Percentiles rank a stretch among this genome's conserved stretches.
Evolutionary conservation across 805 yeast genomes (phyloP).

Genomic region (Dipodascopsis uninucleata): DNA sequence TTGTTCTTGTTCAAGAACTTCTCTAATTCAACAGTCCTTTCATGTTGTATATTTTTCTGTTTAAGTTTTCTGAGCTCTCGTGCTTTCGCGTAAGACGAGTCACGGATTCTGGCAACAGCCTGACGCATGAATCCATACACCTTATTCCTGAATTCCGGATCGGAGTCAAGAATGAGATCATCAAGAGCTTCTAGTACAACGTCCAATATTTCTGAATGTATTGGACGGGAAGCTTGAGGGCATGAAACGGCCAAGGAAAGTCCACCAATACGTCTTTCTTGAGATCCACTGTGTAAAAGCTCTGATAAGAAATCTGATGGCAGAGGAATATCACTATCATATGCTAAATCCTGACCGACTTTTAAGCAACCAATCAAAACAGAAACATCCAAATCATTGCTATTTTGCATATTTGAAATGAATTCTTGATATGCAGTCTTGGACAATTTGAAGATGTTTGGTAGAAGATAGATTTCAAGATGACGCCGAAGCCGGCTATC

Average conservation of each 20-base stretch:
- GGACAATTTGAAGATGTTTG: conserved; percentile 56
- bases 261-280: conserved; percentile 48
- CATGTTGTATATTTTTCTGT: conserved; percentile 31
- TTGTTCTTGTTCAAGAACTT: conserved; percentile 21
- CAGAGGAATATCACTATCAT: conserved; percentile 45
- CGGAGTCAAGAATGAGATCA: conserved; percentile 57
- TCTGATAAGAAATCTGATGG: conserved; percentile 35
- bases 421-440: conserved; percentile 44
- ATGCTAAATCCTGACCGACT: conserved; percentile 59
- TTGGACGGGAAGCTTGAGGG: conserved; percentile 56
- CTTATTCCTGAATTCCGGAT: conserved; percentile 64
- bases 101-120: conserved; percentile 63
- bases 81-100: conserved; percentile 56
- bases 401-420: conserved; percentile 33
- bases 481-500: conserved; percentile 42
- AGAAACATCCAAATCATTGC: conserved; percentile 35
- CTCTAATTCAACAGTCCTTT: background rate
- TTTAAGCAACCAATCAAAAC: conserved; percentile 54
- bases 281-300: conserved; percentile 48
- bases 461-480: conserved; percentile 58
- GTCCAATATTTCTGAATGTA: conserved; percentile 46
- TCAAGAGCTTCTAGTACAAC: conserved; percentile 46
- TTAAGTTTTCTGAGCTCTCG: conserved; percentile 49
- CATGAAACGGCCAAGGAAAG: conserved; percentile 61
- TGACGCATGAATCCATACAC: conserved; percentile 59